Conservation (phyloP, 1,284 basidiomycete species). For the Ustilago nuda region DNA sequence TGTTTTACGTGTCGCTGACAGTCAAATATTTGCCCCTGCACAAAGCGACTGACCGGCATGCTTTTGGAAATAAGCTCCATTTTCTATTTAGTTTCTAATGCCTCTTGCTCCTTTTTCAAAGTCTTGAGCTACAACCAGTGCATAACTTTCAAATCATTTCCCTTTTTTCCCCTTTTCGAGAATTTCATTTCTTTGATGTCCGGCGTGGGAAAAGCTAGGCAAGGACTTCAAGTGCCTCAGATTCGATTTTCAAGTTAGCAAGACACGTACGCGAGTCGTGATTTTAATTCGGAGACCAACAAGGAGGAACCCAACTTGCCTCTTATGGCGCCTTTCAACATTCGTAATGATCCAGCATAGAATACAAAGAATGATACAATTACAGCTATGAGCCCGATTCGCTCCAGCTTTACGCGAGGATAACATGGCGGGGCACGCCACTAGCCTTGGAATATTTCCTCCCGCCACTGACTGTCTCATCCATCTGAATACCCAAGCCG, state of each 20-base stretch:
- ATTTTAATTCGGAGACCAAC: constrained; percentile 5
- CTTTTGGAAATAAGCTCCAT: not conserved
- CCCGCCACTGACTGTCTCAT: not conserved
- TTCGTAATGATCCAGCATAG: not conserved
- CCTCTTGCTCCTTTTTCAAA: not conserved
- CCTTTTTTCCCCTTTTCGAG: not conserved
- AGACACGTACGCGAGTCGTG: not conserved
- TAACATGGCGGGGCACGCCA: constrained; percentile 7
- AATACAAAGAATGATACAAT: constrained; percentile 5
- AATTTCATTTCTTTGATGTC: constrained; percentile 7
- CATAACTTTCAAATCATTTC: not conserved
- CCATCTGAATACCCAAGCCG: constrained; percentile 25
- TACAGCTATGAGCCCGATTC: not conserved
- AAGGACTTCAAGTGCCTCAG: not conserved
- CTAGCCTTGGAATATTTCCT: constrained; percentile 4
- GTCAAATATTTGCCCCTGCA: constrained; percentile 1
- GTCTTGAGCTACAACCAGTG: not conserved
- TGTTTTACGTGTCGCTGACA: not conserved
- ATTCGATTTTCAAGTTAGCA: too few relatives aligned
- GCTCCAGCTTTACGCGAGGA: constrained; percentile 11
- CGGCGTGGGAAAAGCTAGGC: constrained; percentile 15
- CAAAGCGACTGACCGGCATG: constrained; percentile 3
- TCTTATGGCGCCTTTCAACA: constrained; percentile 5
- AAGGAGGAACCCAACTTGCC: not conserved
- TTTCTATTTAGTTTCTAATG: not conserved